phyloP scores from a whole-genome alignment of 805 yeast species.

The Candida stauntonica region DNA sequence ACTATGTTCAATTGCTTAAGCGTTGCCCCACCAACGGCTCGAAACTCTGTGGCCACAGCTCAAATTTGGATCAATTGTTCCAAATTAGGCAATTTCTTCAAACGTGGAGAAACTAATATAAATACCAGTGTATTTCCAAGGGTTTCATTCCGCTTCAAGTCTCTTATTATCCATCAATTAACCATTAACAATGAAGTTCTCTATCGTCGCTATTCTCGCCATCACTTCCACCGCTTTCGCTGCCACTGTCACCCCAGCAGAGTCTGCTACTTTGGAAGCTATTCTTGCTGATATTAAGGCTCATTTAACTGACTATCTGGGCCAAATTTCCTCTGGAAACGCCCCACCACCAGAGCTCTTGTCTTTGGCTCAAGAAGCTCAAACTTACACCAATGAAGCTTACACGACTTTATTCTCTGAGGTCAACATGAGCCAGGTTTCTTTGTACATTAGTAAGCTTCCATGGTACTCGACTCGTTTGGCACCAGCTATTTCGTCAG shows the following conservation, averaged over 20 bases:
- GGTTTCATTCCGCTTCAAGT: too few relatives aligned
- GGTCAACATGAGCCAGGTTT: conserved; percentile 26
- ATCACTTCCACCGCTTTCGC: conserved; percentile 7
- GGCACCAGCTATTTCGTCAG: too few relatives aligned
- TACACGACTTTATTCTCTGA: conserved; percentile 29
- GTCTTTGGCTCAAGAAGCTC: conserved; percentile 24
- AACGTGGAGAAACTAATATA: too few relatives aligned
- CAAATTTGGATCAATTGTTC: too few relatives aligned
- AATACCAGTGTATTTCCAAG: too few relatives aligned
- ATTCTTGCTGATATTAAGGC: conserved; percentile 18
- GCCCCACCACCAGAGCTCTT: conserved; percentile 29
- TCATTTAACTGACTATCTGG: conserved; percentile 20
- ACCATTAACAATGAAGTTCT: too few relatives aligned
- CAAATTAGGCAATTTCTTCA: too few relatives aligned
- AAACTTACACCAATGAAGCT: conserved; percentile 31
- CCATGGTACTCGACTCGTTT: conserved; percentile 31
- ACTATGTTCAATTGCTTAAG: too few relatives aligned
- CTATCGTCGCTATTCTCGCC: too few relatives aligned
- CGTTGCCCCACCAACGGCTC: too few relatives aligned
- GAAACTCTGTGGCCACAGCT: too few relatives aligned
- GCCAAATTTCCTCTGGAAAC: conserved; percentile 20
- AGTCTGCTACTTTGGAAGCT: conserved; percentile 9
- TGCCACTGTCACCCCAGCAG: conserved; percentile 11
- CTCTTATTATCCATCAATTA: too few relatives aligned
- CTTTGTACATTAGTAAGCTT: conserved; percentile 27